phyloP scores from a whole-genome alignment of 2,329 filamentous ascomycete species.

The Aspergillus sp. region DNA sequence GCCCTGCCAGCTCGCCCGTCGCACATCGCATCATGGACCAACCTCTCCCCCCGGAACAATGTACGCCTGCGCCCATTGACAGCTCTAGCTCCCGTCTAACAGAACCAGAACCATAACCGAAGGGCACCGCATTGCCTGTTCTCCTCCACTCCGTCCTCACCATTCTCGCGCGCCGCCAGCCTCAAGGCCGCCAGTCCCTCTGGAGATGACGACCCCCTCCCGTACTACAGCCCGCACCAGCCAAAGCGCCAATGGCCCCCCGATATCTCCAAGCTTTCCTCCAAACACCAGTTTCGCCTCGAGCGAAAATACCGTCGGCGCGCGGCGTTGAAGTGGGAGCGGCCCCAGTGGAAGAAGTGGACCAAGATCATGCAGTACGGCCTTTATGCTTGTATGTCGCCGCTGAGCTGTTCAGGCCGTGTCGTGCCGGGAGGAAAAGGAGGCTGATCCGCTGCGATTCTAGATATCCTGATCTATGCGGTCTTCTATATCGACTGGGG shows the following conservation, averaged over 20 bases:
- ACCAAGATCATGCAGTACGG: conserved; percentile 50
- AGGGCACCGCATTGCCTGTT: too few relatives aligned
- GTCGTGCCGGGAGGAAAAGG: neutral
- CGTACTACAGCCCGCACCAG: conserved; percentile 47
- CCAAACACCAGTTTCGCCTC: conserved; percentile 59
- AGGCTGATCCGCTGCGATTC: neutral
- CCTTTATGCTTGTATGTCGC: conserved; percentile 41
- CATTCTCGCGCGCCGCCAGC: too few relatives aligned
- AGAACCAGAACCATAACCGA: too few relatives aligned
- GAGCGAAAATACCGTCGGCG: conserved; percentile 57
- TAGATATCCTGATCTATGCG: conserved; percentile 35
- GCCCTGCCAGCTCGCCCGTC: too few relatives aligned
- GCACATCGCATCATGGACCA: too few relatives aligned
- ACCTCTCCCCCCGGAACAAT: too few relatives aligned
- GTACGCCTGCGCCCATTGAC: too few relatives aligned
- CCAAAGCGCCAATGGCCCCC: conserved; percentile 57
- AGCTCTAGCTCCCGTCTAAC: too few relatives aligned
- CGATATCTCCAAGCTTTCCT: conserved; percentile 51
- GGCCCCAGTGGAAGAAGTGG: conserved; percentile 50
- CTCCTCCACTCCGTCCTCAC: conserved; percentile 12
- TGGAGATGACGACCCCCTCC: too few relatives aligned
- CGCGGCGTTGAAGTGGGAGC: conserved; percentile 50
- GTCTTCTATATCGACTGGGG: conserved; percentile 39
- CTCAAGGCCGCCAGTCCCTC: too few relatives aligned
- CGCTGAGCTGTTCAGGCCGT: neutral